These are phyloP conservation scores for Glonium stellatum DNA, from an alignment of 495 filamentous ascomycete genomes.

Conservation along the genomic window DNA sequence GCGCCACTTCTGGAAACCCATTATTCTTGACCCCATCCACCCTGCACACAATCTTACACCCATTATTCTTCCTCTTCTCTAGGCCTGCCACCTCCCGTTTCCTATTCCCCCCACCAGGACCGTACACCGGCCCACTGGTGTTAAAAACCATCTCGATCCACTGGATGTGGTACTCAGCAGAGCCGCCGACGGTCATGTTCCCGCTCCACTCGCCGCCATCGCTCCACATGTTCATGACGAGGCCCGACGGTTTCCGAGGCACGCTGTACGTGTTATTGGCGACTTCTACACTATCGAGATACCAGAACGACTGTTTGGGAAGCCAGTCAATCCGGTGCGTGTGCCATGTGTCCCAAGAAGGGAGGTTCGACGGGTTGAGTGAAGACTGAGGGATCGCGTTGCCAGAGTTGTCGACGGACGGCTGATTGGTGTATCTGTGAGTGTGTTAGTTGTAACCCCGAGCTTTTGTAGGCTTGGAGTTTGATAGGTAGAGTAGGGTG, in stretches of 20 bases:
- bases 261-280: constrained; percentile 56
- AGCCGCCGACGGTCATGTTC: constrained; percentile 54
- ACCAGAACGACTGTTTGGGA: constrained; percentile 56
- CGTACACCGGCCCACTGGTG: constrained; percentile 33
- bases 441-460: not conserved
- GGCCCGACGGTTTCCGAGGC: constrained; percentile 50
- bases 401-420: constrained; percentile 41
- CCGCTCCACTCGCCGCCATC: constrained; percentile 69
- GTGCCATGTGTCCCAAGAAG: constrained; percentile 61
- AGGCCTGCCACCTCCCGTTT: constrained; percentile 6
- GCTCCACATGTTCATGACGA: constrained; percentile 71
- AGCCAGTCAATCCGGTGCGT: constrained; percentile 69
- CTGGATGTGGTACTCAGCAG: constrained; percentile 62
- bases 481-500: not conserved
- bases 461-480: not conserved
- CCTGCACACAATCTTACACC: constrained; percentile 25
- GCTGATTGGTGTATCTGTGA: constrained; percentile 62
- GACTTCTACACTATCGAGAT: constrained; percentile 51
- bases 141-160: constrained; percentile 73
- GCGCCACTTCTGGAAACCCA: constrained; percentile 21
- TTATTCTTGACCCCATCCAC: constrained; percentile 21
- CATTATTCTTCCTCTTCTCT: constrained; percentile 23
- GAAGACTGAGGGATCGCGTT: constrained; percentile 39
- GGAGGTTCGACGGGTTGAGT: constrained; percentile 39
- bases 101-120: constrained; percentile 11